phyloP scores from a whole-genome alignment of 2,329 filamentous ascomycete species.

The Aspergillus puulaauensis region DNA sequence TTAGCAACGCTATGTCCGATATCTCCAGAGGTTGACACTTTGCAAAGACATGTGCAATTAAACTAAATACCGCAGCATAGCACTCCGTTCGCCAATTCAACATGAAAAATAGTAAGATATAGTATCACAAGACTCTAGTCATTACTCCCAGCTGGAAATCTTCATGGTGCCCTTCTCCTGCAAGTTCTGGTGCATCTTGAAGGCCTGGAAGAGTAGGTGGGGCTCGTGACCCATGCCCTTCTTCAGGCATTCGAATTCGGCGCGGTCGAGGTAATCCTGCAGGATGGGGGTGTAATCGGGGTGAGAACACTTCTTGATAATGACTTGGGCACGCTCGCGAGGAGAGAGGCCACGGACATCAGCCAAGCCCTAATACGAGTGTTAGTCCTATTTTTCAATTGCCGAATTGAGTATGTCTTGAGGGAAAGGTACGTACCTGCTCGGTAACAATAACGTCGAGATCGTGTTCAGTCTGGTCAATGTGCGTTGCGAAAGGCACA shows the following conservation, averaged over 20 bases:
- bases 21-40: neutral
- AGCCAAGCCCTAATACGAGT: constrained; percentile 64
- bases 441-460: constrained; percentile 82
- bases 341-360: constrained; percentile 81
- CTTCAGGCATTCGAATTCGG: constrained; percentile 79
- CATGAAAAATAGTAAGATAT: neutral
- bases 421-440: constrained; percentile 37
- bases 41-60: neutral
- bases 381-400: neutral
- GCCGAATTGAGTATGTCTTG: neutral
- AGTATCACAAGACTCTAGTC: neutral
- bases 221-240: constrained; percentile 92
- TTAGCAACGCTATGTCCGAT: neutral
- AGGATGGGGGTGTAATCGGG: constrained; percentile 82
- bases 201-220: constrained; percentile 79
- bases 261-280: constrained; percentile 77
- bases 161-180: constrained; percentile 87
- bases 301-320: constrained; percentile 84
- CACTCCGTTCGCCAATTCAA: constrained; percentile 2
- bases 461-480: constrained; percentile 92
- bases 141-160: constrained; percentile 63
- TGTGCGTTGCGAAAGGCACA: constrained; percentile 89
- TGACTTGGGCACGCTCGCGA: constrained; percentile 75
- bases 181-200: constrained; percentile 86
- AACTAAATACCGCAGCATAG: neutral